Evolutionary conservation across 1,284 basidiomycete genomes (phyloP), one percentile per base, ranked within the genome.

Genomic region (Hymenochaete sp.): DNA sequence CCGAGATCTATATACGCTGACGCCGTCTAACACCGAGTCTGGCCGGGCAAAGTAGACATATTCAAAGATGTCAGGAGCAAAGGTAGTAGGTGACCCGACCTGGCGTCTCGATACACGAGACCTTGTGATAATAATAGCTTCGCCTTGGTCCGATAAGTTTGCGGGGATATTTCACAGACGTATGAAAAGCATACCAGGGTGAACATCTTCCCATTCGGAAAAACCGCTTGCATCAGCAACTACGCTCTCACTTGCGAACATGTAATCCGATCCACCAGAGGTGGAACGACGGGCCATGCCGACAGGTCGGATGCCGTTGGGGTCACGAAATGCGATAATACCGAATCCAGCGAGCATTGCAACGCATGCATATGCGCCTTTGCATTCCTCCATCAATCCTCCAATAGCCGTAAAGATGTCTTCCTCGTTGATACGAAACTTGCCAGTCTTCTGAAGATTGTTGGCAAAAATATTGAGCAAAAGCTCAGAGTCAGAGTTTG

Each of bases 51-150:
- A 93, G 71, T 99, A 99, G 53, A 99, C 95, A 59, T 82, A 97
- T 74, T 99, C 96, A 61, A 98, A 99, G 57, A 98, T 97, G 67
- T 98, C 96, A n/a, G 96, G 96, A 1, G 93, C 85, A 61, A 95
- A 95, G 1, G 74, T 76, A 10, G 79, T 75, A 2, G 82, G 72
- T 21, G 74, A 67, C 8, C 74, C 75, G 35, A 91, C 82, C 58
- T 85, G 77, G 19, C 89, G 78, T 40, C 87, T 75, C 6, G 78
- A 76, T 43, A 93, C 73, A 38, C 74, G 72, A 44, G 69, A 73
- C 39, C 89, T 79, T 10, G 93, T 98, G 60, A 97, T 92, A 62
- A 98, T 98, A 49, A 98, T 71, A 13, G 95, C 93, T 67, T 98
- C 91, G 37, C 91, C 88, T 89, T 49, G 22, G 33, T 45, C 31